These are phyloP conservation scores for Chaetomium fimeti DNA, from an alignment of 495 filamentous ascomycete species.

Conservation along the genomic window DNA sequence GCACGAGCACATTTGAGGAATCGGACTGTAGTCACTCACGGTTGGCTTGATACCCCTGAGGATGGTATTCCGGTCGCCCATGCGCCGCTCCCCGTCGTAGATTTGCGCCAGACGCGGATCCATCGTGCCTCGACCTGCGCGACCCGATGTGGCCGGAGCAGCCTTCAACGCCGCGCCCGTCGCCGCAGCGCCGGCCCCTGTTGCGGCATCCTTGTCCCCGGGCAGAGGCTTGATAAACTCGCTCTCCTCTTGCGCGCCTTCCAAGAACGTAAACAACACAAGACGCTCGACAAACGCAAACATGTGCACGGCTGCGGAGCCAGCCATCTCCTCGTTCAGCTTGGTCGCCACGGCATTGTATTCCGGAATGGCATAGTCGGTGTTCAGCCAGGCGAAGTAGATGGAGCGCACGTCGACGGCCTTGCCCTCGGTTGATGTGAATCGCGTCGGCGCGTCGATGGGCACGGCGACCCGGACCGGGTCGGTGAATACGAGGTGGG, in stretches of 20 bases:
- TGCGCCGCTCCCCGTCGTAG: conserved; percentile 83
- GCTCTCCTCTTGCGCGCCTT: conserved; percentile 81
- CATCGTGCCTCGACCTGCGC: conserved; percentile 60
- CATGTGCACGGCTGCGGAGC: conserved; percentile 67
- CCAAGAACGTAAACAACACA: conserved; percentile 88
- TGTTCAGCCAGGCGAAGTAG: conserved; percentile 92
- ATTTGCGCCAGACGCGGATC: conserved; percentile 83
- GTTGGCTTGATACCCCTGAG: conserved; percentile 87
- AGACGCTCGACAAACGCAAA: conserved; percentile 85
- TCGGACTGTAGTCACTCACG: conserved; percentile 49
- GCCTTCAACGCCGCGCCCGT: conserved; percentile 50
- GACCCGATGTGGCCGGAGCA: conserved; percentile 48
- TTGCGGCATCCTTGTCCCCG: conserved; percentile 54
- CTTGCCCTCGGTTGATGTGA: conserved; percentile 61
- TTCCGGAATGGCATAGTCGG: conserved; percentile 79
- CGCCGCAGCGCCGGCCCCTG: conserved; percentile 45
- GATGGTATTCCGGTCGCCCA: conserved; percentile 88
- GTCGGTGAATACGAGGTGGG: conserved; percentile 73
- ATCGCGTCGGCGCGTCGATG: conserved; percentile 77
- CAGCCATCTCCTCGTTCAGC: conserved; percentile 74
- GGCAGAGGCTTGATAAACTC: conserved; percentile 88
- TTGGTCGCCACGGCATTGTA: conserved; percentile 81
- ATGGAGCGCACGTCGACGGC: conserved; percentile 88
- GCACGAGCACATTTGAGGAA: too few species aligned
- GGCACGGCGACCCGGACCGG: conserved; percentile 64